phyloP scores from a whole-genome alignment of 176 grass and related monocot species.

The Eragrostis nindensis region DNA sequence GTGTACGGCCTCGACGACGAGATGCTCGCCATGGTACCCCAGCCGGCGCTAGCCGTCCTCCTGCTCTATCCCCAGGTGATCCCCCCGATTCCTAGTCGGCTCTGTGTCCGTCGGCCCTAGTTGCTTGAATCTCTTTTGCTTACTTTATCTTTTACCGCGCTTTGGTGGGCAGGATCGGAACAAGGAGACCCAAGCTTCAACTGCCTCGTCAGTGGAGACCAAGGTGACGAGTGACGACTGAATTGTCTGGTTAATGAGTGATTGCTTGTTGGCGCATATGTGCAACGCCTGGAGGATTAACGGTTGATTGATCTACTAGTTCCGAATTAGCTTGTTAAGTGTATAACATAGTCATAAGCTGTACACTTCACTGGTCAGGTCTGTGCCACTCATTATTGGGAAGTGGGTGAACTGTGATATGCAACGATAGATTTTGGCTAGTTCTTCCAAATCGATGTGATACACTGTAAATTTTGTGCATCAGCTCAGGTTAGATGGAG shows the following conservation, averaged over 20 bases:
- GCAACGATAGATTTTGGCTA: too few species aligned
- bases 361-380: too few species aligned
- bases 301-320: too few species aligned
- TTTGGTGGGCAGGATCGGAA: constrained; percentile 26
- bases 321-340: too few species aligned
- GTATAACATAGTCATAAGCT: too few species aligned
- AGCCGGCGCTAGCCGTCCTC: constrained; percentile 79
- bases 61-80: constrained; percentile 76
- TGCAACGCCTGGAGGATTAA: too few species aligned
- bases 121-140: neutral
- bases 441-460: too few species aligned
- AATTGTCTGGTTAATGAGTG: neutral
- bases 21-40: constrained; percentile 79
- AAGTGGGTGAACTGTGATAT: too few species aligned
- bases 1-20: constrained; percentile 90
- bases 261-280: too few species aligned
- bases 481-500: too few species aligned
- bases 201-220: neutral
- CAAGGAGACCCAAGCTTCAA: constrained; percentile 44
- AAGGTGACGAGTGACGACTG: constrained; percentile 42
- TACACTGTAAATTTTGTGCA: too few species aligned
- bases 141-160: neutral
- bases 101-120: neutral
- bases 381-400: too few species aligned
- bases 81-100: neutral